Evolutionary conservation across 345 rosid species (phyloP).

Genomic region (Euphorbia pulcherrima): DNA sequence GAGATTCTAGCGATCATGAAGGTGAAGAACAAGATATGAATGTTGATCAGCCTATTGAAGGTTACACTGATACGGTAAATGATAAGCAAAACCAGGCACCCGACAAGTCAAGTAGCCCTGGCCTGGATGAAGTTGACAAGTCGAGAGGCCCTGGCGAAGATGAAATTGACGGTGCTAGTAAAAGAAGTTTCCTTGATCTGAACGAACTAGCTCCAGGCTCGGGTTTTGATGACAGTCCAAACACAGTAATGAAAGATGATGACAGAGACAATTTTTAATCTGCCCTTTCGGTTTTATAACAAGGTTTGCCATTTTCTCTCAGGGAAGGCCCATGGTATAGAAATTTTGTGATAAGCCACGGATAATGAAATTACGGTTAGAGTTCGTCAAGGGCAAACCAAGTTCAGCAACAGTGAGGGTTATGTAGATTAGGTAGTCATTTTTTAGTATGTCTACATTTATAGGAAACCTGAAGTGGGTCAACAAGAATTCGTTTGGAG

Average conservation of each 20-base stretch:
- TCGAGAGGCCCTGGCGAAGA: slow-evolving; percentile 49
- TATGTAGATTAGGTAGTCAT: slow-evolving; percentile 74
- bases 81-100: slow-evolving; percentile 43
- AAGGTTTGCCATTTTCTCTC: slow-evolving; percentile 26
- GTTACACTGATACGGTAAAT: slow-evolving; percentile 32
- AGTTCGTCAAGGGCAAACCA: slow-evolving; percentile 36
- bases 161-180: slow-evolving; percentile 49
- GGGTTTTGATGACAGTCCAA: slow-evolving; percentile 87
- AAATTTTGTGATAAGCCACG: slow-evolving; percentile 49
- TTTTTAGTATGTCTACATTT: slow-evolving; percentile 52
- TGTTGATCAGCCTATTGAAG: slow-evolving; percentile 43
- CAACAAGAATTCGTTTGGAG: slow-evolving; percentile 38
- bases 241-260: slow-evolving; percentile 62
- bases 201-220: slow-evolving; percentile 92
- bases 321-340: slow-evolving; percentile 35
- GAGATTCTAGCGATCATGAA: slow-evolving; percentile 50
- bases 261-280: slow-evolving; percentile 54
- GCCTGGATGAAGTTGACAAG: slow-evolving; percentile 53
- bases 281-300: slow-evolving; percentile 31
- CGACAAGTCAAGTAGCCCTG: slow-evolving; percentile 43
- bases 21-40: slow-evolving; percentile 47
- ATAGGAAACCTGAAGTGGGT: slow-evolving; percentile 37
- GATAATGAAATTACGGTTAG: slow-evolving; percentile 34
- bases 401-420: slow-evolving; percentile 38
- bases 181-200: slow-evolving; percentile 77